Evolutionary conservation across 2,329 filamentous ascomycete genomes (phyloP).

Genomic region (Arthrobotrys iridis): DNA sequence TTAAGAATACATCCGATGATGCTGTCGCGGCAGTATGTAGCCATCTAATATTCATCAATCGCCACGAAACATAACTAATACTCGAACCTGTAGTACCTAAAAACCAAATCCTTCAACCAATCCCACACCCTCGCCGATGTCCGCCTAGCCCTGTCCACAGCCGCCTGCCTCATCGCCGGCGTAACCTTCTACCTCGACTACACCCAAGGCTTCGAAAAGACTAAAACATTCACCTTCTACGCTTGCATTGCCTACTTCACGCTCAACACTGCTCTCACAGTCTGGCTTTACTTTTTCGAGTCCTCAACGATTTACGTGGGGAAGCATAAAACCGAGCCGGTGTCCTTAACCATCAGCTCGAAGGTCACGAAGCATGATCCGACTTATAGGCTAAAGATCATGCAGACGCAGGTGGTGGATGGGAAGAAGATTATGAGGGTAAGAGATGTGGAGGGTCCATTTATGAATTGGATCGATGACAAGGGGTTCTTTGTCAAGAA

Average conservation of each 20-base stretch:
- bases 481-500: conserved; percentile 76
- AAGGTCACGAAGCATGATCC: conserved; percentile 81
- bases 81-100: conserved; percentile 78
- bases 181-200: conserved; percentile 92
- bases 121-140: conserved; percentile 83
- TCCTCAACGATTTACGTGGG: conserved; percentile 84
- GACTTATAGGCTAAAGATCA: conserved; percentile 79
- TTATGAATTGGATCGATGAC: conserved; percentile 79
- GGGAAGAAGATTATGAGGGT: conserved; percentile 60
- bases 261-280: conserved; percentile 79
- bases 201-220: conserved; percentile 82
- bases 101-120: conserved; percentile 83
- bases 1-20: conserved; percentile 97
- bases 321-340: conserved; percentile 68
- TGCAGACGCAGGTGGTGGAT: conserved; percentile 63
- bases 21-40: conserved; percentile 71
- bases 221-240: conserved; percentile 80
- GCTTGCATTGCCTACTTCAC: conserved; percentile 83
- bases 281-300: conserved; percentile 87
- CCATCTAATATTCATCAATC: neutral
- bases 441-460: conserved; percentile 70
- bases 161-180: conserved; percentile 79
- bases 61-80: neutral
- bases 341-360: conserved; percentile 76
- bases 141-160: conserved; percentile 83